Base-by-base conservation (phyloP, 352 stramenopile species). In the Globisporangium paddicum region DNA sequence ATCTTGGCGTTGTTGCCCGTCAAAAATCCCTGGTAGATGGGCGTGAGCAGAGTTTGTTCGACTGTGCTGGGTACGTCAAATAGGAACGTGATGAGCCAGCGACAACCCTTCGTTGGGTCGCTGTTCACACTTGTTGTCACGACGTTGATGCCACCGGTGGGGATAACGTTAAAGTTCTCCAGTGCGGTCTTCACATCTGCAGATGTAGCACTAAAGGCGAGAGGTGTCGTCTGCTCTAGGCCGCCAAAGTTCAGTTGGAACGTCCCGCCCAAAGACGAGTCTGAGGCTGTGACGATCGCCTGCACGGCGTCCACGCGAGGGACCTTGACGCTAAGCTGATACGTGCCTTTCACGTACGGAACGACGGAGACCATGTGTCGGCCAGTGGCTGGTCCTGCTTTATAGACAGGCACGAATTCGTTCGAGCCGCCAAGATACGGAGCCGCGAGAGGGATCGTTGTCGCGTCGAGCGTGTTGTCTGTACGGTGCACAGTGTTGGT, bases 341-440 rank as follows among this genome's bases (percentile, higher is more conserved):
- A 98, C 28, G 69, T 72, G 5, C 95, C 95, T 57, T 95, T 91
- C 19, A 98, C 86, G 21, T 87, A 79, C 0, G 93, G 92, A 21
- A 90, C 89, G 72, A 97, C 97, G 28, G 78, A 86, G 6, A 98
- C 76, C 1, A 68, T 65, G 58, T 98, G 86, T 1, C 73, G 91
- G 0, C 93, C 94, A 4, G 87, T 96, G 9, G 63, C 60, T 0
- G 21, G 21, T 0, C 74, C 77, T 14, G 71, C 72, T 42, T 90
- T 90, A 45, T 79, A 95, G 0, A 96, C 72, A 11, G 81, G 77
- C 1, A 92, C 77, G 6, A 79, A 60, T 28, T 82, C 70, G 23
- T 67, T 85, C 2, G 70, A 73, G 4, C 65, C 47, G 18, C 87
- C 89, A 30, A 74, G 69, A 63, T 95, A 98, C 10, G 38, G 30